Evolutionary conservation across 2,329 filamentous ascomycete genomes (phyloP), one percentile per base, ranked within the genome.

Genomic region (Colletotrichum sp.): DNA sequence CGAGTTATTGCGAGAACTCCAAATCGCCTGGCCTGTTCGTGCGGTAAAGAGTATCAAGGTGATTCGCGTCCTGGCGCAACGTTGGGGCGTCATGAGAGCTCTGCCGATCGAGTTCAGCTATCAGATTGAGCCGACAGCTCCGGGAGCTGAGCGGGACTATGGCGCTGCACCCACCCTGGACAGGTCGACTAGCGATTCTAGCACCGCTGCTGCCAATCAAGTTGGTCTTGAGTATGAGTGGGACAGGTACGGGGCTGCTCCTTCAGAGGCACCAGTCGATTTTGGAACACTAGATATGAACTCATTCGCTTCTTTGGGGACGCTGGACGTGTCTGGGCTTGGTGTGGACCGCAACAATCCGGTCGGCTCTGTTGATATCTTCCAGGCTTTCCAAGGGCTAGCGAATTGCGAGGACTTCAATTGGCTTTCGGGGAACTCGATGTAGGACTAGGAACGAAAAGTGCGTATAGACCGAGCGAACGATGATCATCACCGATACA

Each of bases 51-150:
- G 72, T 27, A 66, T 75, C 18, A 72, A 8, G 16, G 58, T 75
- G 36, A 75, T 75, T 12, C 68, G 72, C 8, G 39, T 75, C 15
- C 22, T 75, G 10, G 72, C 72, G 3, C 68, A 72, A 15, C 72
- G 69, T 5, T 72, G 72, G 72, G 72, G 72, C 5, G 72, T 75
- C 8, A 66, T 72, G 69, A 71, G 62, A 55, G 72, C 72, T 12
- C n/a, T 75, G 48, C 72, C 72, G 8, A 55, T 66, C 6, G 72
- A 75, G 25, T 55, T 66, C 10, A 67, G 61, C 25, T 66, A 74
- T 8, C 72, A 66, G 10, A 34, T 61, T n/a, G 60, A 74, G 25
- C 68, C 60, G 4, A 13, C 67, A 3, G 28, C 61, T 6, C 52
- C 61, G 2, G 72, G 55, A 22, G 25, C 52, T 6, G 61, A 67